Evolutionary conservation across 805 yeast genomes (phyloP).

Genomic region (Starmerella etchellsii): DNA sequence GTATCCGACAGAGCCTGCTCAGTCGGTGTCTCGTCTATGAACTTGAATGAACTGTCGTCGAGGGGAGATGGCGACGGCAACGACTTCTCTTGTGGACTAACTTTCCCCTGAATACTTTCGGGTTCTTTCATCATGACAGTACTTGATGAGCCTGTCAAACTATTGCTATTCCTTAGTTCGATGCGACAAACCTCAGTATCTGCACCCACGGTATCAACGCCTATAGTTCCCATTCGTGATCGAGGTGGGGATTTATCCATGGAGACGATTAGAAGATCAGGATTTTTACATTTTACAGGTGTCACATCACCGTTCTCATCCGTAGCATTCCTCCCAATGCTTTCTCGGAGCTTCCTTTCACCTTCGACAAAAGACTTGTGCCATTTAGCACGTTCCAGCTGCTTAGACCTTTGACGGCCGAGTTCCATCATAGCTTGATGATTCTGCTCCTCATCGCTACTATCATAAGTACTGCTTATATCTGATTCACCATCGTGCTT

Average conservation of each 20-base stretch:
- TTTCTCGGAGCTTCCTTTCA: neutral
- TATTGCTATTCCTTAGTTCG: too few relatives aligned
- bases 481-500: neutral
- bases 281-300: neutral
- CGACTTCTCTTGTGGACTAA: too few relatives aligned
- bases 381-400: neutral
- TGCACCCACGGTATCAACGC: too few relatives aligned
- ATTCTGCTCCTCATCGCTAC: neutral
- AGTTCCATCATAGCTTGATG: slow-evolving; percentile 6
- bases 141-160: too few relatives aligned
- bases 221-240: too few relatives aligned
- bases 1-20: neutral
- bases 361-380: neutral
- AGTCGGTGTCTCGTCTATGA: slow-evolving; percentile 3
- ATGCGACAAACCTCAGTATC: too few relatives aligned
- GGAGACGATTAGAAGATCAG: neutral
- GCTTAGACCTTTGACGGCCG: neutral
- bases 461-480: neutral
- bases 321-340: neutral
- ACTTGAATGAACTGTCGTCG: neutral
- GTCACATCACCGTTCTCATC: neutral
- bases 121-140: too few relatives aligned
- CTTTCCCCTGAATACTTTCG: too few relatives aligned
- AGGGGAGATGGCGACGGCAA: too few relatives aligned
- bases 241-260: too few relatives aligned